A percentile compares a stretch with the other conserved stretches of the same genome.
Conservation (phyloP, 2,329 filamentous ascomycete species). For the Alternaria sp. region DNA sequence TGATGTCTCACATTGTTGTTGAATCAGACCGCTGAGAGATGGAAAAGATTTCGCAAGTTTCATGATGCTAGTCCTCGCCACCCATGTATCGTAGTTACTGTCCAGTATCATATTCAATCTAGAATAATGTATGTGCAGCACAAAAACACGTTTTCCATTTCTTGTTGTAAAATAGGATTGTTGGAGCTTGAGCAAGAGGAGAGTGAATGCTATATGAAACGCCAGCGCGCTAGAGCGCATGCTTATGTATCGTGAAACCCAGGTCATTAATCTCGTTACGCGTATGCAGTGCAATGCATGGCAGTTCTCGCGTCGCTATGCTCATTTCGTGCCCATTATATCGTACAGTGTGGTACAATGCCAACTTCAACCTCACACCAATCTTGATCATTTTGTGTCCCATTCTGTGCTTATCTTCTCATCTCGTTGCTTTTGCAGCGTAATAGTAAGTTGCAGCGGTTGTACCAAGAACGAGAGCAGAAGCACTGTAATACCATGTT, state of each 20-base stretch:
- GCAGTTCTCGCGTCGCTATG: neutral
- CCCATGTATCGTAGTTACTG: neutral
- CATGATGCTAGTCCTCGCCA: neutral
- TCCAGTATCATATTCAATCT: neutral
- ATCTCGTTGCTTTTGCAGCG: conserved; percentile 6
- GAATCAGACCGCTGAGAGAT: neutral
- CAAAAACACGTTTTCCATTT: neutral
- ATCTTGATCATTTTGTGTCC: neutral
- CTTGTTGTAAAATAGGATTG: neutral
- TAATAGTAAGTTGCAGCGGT: conserved; percentile 22
- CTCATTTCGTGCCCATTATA: neutral
- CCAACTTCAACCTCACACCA: neutral
- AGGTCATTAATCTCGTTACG: conserved; percentile 6
- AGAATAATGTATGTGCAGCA: neutral
- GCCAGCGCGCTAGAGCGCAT: conserved; percentile 4
- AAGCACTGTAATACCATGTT: conserved; percentile 12
- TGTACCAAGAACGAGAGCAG: conserved; percentile 16
- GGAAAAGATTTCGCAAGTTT: neutral
- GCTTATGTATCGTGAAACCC: neutral
- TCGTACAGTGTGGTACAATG: neutral
- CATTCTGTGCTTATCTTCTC: neutral
- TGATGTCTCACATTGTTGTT: neutral
- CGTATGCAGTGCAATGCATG: neutral
- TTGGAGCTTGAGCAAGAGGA: neutral
- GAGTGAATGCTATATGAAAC: conserved; percentile 7